phyloP scores from a whole-genome alignment of 2,329 filamentous ascomycete genomes.

The Colletotrichum orbiculare region DNA sequence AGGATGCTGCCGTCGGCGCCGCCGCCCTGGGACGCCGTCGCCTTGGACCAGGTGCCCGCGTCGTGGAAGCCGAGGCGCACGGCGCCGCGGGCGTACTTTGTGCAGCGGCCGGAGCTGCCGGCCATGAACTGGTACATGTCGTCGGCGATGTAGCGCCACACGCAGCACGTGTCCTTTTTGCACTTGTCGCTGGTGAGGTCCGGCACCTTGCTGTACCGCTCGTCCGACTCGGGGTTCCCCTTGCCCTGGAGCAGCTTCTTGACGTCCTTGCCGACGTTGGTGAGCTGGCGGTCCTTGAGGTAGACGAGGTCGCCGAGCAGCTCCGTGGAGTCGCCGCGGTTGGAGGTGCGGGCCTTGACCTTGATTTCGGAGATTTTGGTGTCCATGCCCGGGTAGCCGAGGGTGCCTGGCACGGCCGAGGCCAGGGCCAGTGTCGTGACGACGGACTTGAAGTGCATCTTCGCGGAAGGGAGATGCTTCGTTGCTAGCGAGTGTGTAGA shows the following conservation, averaged over 20 bases:
- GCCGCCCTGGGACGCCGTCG: slow-evolving; percentile 45
- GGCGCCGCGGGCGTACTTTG: slow-evolving; percentile 54
- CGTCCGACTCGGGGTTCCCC: slow-evolving; percentile 38
- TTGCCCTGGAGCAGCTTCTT: slow-evolving; percentile 37
- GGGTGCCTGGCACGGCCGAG: slow-evolving; percentile 22
- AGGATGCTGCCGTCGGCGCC: slow-evolving; percentile 60
- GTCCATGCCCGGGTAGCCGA: slow-evolving; percentile 38
- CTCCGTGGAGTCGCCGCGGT: slow-evolving; percentile 34
- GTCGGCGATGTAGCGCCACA: slow-evolving; percentile 56
- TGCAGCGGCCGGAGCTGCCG: slow-evolving; percentile 53
- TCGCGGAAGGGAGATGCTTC: background rate
- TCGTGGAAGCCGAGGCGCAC: slow-evolving; percentile 62
- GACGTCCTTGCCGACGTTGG: slow-evolving; percentile 37
- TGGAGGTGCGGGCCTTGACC: slow-evolving; percentile 21
- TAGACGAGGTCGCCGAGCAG: slow-evolving; percentile 38
- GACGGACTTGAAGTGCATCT: slow-evolving; percentile 35
- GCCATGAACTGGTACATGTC: slow-evolving; percentile 52
- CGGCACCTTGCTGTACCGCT: slow-evolving; percentile 38
- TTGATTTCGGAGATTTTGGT: slow-evolving; percentile 37
- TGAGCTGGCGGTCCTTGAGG: slow-evolving; percentile 34
- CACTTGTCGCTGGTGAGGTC: slow-evolving; percentile 44
- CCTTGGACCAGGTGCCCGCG: slow-evolving; percentile 56
- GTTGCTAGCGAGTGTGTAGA: background rate
- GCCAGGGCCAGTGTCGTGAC: slow-evolving; percentile 33
- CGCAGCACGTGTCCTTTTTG: slow-evolving; percentile 54